These are phyloP conservation scores for Myxozyma kluyveri DNA, from an alignment of 805 yeast species.

Conservation along the genomic window DNA sequence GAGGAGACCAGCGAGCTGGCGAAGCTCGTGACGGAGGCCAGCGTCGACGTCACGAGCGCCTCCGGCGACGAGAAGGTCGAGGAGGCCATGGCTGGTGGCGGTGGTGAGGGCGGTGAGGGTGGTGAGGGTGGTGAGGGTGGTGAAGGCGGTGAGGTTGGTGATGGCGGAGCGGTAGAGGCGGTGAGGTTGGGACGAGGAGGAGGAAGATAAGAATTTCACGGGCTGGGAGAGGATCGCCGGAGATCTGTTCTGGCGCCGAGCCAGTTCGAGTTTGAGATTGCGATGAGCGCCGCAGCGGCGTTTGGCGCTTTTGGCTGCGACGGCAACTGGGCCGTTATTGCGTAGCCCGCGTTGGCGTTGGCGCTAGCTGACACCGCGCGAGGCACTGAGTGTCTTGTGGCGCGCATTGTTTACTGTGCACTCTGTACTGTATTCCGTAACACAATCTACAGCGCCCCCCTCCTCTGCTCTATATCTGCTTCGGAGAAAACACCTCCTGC, in stretches of 20 bases:
- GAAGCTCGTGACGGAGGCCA: slow-evolving; percentile 4
- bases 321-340: no score
- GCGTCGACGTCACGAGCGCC: slow-evolving; percentile 2
- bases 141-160: background rate
- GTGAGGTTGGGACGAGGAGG: background rate
- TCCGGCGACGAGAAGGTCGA: slow-evolving; percentile 10
- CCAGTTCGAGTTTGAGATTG: background rate
- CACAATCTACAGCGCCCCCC: background rate
- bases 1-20: slow-evolving; percentile 4
- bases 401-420: no score
- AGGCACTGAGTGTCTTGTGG: no score
- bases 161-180: background rate
- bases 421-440: no score
- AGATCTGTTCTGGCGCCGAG: no score
- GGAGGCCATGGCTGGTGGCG: slow-evolving; percentile 7
- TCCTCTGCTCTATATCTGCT: slow-evolving; percentile 7
- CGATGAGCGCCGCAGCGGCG: no score
- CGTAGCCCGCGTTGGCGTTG: no score
- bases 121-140: background rate
- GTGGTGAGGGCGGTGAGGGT: background rate
- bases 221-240: no score
- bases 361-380: no score
- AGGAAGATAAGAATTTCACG: no score
- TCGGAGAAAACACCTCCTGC: slow-evolving; percentile 33
- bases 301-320: no score